Percentiles rank a stretch among this genome's conserved stretches.
Conservation (phyloP, 768 basidiomycete genomes). For the Russula earlei region DNA sequence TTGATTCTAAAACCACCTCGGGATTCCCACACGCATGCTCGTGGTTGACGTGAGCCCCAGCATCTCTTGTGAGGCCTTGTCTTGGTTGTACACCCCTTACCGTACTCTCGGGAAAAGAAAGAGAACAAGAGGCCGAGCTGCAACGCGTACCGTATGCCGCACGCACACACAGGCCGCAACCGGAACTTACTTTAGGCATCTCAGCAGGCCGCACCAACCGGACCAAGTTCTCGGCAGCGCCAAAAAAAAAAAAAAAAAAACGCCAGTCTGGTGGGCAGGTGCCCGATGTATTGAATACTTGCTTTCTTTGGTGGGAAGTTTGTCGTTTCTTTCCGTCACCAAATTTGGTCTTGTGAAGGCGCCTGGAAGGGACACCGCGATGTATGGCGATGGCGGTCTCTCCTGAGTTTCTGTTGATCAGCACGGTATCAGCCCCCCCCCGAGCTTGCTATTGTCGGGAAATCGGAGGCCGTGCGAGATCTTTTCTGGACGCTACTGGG, state of each 20-base stretch:
- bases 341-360: slow-evolving; percentile 7
- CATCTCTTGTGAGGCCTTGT: no score
- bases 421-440: no score
- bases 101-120: no score
- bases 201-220: not conserved
- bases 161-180: not conserved
- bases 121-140: no score
- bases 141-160: no score
- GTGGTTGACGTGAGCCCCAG: no score
- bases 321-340: slow-evolving; percentile 11
- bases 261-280: not conserved
- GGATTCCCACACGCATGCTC: slow-evolving; percentile 5
- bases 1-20: not conserved
- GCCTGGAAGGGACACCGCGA: not conserved
- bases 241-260: no score
- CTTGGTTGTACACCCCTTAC: no score
- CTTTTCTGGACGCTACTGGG: not conserved
- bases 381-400: not conserved
- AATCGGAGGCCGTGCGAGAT: not conserved
- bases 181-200: slow-evolving; percentile 7
- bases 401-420: not conserved
- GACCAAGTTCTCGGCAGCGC: not conserved
- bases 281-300: slow-evolving; percentile 7
- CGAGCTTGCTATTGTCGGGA: not conserved
- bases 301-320: slow-evolving; percentile 4